Conservation (phyloP, 2,329 filamentous ascomycete species). For the Acarospora socialis region DNA sequence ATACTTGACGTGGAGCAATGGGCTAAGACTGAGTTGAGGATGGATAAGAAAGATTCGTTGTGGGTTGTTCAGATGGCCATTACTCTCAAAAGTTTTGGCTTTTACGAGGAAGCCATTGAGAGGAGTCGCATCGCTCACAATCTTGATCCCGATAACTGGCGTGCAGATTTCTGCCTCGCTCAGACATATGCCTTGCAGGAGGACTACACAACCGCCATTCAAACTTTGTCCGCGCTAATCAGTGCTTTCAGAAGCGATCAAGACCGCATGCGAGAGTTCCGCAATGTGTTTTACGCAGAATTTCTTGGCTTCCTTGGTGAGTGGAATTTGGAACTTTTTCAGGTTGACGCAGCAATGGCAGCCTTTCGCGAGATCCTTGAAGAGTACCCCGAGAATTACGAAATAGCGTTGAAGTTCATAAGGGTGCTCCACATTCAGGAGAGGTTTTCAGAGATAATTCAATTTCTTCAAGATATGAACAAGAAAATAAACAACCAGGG, state of each 20-base stretch:
- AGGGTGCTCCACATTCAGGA: slow-evolving; percentile 8
- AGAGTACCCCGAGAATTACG: slow-evolving; percentile 10
- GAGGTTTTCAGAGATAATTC: slow-evolving; percentile 11
- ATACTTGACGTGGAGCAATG: slow-evolving; percentile 10
- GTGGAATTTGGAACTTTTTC: slow-evolving; percentile 6
- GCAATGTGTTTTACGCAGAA: slow-evolving; percentile 8
- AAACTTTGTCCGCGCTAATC: slow-evolving; percentile 8
- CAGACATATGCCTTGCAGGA: slow-evolving; percentile 8
- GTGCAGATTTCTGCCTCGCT: slow-evolving; percentile 15
- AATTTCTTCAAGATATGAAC: slow-evolving; percentile 13
- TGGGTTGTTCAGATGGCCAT: slow-evolving; percentile 18
- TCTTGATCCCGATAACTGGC: slow-evolving; percentile 15
- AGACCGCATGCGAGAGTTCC: slow-evolving; percentile 6
- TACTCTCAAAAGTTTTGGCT: slow-evolving; percentile 11
- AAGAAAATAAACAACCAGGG: slow-evolving; percentile 6
- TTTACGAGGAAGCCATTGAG: slow-evolving; percentile 12
- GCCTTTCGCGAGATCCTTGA: no score
- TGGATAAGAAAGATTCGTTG: slow-evolving; percentile 7
- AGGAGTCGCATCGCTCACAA: slow-evolving; percentile 14
- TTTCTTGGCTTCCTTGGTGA: slow-evolving; percentile 5
- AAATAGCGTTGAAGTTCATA: slow-evolving; percentile 7
- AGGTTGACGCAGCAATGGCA: slow-evolving; percentile 7
- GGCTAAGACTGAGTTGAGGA: slow-evolving; percentile 9
- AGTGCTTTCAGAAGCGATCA: slow-evolving; percentile 9
- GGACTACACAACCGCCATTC: slow-evolving; percentile 9